These are phyloP conservation scores for Acer negundo DNA, from an alignment of 345 rosid species.

Conservation along the genomic window DNA sequence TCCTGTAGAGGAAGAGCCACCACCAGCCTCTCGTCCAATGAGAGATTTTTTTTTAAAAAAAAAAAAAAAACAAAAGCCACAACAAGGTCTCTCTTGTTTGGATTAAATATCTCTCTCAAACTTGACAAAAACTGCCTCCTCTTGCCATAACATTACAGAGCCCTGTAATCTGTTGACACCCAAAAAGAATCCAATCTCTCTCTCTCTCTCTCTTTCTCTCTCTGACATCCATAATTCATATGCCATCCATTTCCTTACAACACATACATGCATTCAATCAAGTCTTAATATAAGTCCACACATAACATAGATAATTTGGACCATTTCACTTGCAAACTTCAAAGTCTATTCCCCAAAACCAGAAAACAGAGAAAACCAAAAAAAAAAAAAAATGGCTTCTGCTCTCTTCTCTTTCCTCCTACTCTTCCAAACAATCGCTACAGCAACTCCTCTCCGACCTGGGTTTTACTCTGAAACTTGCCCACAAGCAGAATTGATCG, in stretches of 20 bases:
- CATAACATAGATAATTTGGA: background rate
- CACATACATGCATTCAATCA: background rate
- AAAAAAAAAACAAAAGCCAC: no score
- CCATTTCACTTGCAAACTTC: slow-evolving; percentile 6
- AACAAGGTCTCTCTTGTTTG: no score
- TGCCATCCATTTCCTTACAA: background rate
- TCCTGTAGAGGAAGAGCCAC: no score
- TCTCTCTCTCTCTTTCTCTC: no score
- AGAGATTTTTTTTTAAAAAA: no score
- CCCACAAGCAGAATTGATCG: slow-evolving; percentile 73
- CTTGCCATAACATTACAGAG: slow-evolving; percentile 1
- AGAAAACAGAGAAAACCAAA: background rate
- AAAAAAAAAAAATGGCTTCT: slow-evolving; percentile 18
- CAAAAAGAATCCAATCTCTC: background rate
- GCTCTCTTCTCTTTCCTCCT: slow-evolving; percentile 26
- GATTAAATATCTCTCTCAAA: no score
- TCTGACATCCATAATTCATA: no score
- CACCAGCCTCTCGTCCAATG: no score
- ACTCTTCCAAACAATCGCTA: slow-evolving; percentile 26
- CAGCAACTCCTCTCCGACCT: slow-evolving; percentile 46
- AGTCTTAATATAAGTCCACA: no score
- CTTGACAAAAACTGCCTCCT: slow-evolving; percentile 15
- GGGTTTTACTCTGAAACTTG: slow-evolving; percentile 71
- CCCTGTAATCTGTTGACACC: slow-evolving; percentile 16
- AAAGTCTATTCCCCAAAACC: background rate